Conservation (phyloP, 2,329 filamentous ascomycete genomes). For the Amphichorda felina region DNA sequence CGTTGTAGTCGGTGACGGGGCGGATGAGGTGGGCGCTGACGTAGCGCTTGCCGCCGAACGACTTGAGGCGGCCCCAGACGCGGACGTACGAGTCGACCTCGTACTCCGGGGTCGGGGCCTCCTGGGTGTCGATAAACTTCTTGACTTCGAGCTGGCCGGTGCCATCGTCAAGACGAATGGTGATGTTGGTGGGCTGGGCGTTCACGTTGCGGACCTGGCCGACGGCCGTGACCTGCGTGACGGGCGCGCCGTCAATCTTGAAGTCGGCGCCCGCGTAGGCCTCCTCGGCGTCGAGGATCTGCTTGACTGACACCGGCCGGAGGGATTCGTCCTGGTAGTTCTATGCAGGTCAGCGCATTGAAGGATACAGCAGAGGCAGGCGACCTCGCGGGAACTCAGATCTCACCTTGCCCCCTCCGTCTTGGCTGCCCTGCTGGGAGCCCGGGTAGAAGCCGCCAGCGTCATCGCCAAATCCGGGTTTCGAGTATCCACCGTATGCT, state of each 20-base stretch:
- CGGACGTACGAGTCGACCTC: slow-evolving; percentile 71
- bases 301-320: slow-evolving; percentile 90
- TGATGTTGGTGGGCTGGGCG: slow-evolving; percentile 81
- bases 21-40: slow-evolving; percentile 76
- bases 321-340: slow-evolving; percentile 72
- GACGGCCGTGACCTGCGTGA: slow-evolving; percentile 68
- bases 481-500: slow-evolving; percentile 41
- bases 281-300: slow-evolving; percentile 74
- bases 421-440: slow-evolving; percentile 47
- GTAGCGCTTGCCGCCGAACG: slow-evolving; percentile 73
- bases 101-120: slow-evolving; percentile 38
- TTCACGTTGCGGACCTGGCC: slow-evolving; percentile 83
- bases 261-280: slow-evolving; percentile 63
- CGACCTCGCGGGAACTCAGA: neutral
- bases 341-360: slow-evolving; percentile 15
- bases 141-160: slow-evolving; percentile 88
- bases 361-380: neutral
- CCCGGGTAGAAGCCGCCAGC: slow-evolving; percentile 49
- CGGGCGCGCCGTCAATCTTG: slow-evolving; percentile 65
- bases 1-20: slow-evolving; percentile 74
- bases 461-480: too few species aligned
- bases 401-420: slow-evolving; percentile 31
- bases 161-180: slow-evolving; percentile 89
- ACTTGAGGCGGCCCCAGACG: slow-evolving; percentile 74
- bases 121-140: slow-evolving; percentile 63